A percentile compares a stretch with the other conserved stretches of the same genome.
phyloP scores from a whole-genome alignment of 2,329 filamentous ascomycete species.

The Alternaria burnsii region DNA sequence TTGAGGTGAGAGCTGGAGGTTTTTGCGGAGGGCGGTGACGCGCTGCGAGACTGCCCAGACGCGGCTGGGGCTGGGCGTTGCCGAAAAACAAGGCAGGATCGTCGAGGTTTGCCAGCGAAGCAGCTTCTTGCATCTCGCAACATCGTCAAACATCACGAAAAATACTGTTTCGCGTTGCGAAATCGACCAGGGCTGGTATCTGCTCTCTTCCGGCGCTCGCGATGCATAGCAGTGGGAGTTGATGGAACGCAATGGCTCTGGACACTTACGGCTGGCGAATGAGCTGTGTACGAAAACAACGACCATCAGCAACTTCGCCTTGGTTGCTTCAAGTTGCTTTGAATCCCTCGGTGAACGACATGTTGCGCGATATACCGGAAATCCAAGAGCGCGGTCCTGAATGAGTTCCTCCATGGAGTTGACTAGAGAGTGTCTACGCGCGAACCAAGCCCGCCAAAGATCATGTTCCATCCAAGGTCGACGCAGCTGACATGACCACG shows the following conservation, averaged over 20 bases:
- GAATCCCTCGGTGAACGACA: not conserved
- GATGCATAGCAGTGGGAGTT: no score
- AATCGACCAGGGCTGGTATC: not conserved
- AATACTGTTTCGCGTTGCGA: not conserved
- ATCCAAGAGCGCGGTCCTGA: not conserved
- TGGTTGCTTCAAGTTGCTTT: not conserved
- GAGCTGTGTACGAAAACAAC: not conserved
- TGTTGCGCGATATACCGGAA: not conserved
- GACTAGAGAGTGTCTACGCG: not conserved
- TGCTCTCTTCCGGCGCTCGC: no score
- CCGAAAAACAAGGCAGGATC: constrained; percentile 8
- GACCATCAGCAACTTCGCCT: not conserved
- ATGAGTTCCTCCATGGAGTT: not conserved
- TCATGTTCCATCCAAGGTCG: not conserved
- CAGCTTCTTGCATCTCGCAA: not conserved
- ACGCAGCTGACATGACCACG: not conserved
- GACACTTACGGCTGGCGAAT: not conserved
- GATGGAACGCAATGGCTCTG: not conserved
- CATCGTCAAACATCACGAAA: not conserved
- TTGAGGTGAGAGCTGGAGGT: not conserved
- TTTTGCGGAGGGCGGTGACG: constrained; percentile 8
- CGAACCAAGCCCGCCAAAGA: not conserved
- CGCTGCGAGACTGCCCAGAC: constrained; percentile 10
- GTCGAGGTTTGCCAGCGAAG: not conserved
- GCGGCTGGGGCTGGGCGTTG: constrained; percentile 12